Evolutionary conservation across 2,329 filamentous ascomycete genomes (phyloP).

Genomic region (Ophiostoma piceae): DNA sequence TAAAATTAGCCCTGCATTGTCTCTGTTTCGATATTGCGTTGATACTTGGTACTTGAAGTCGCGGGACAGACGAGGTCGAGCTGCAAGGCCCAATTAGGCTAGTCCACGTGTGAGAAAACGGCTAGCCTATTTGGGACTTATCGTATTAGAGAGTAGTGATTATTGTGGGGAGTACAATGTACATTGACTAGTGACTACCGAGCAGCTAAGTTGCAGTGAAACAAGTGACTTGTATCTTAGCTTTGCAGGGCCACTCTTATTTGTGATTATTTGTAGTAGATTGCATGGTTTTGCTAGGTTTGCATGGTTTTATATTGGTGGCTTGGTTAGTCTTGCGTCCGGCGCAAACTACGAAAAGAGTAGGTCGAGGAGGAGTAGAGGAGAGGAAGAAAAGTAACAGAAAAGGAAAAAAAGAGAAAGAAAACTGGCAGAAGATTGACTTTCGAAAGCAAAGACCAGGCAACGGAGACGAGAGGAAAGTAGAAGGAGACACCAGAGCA

Average conservation of each 20-base stretch:
- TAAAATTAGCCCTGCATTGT: constrained; percentile 12
- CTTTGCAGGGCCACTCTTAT: background rate
- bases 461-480: background rate
- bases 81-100: background rate
- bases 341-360: background rate
- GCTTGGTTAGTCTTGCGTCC: background rate
- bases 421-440: background rate
- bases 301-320: background rate
- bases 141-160: background rate
- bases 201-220: constrained; percentile 1
- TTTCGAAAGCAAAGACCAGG: background rate
- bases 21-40: background rate
- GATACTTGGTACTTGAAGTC: background rate
- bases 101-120: background rate
- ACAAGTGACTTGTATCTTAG: background rate
- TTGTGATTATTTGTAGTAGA: background rate
- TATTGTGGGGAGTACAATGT: background rate
- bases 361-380: background rate
- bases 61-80: background rate
- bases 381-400: background rate
- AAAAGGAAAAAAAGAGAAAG: background rate
- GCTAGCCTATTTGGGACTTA: constrained; percentile 4
- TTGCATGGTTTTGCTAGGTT: background rate
- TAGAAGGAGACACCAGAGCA: background rate
- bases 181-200: background rate